Conservation (phyloP, 768 basidiomycete genomes). For the Xanthoconium stramineum region DNA sequence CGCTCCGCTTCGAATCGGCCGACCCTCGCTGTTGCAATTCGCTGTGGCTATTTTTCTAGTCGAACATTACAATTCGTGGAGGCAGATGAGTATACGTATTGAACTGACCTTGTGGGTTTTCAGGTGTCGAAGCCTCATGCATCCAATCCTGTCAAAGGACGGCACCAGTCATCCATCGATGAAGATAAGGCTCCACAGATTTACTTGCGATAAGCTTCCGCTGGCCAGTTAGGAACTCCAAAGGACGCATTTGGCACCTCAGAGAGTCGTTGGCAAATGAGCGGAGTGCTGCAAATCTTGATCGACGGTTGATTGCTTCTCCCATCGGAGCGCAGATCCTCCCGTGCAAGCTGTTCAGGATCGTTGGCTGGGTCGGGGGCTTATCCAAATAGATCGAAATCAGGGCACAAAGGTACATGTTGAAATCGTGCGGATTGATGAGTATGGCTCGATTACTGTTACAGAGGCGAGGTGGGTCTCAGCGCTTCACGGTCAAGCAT, state of each 20-base stretch:
- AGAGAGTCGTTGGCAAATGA: background rate
- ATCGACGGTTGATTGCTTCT: conserved; percentile 13
- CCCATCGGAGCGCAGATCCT: conserved; percentile 1
- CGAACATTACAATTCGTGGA: background rate
- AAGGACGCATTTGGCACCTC: background rate
- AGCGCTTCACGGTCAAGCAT: no score
- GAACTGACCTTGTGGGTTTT: background rate
- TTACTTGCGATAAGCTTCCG: background rate
- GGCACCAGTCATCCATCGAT: background rate
- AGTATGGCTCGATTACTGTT: background rate
- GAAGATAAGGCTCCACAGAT: background rate
- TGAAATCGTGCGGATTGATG: background rate
- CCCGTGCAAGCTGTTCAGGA: background rate
- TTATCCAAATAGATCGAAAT: background rate
- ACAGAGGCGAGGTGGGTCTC: background rate
- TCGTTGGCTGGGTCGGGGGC: background rate
- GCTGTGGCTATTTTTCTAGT: background rate
- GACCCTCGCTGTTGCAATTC: background rate
- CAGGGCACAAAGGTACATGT: background rate
- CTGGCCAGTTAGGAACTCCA: background rate
- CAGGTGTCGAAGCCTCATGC: background rate
- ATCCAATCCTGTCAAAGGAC: background rate
- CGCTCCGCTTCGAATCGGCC: conserved; percentile 9
- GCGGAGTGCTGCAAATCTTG: conserved; percentile 4
- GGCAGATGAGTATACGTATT: background rate